Percentiles rank a stretch among this genome's conserved stretches.
Conservation (phyloP, 371 early-diverging fungal species). For the Spiromyces aspiralis region DNA sequence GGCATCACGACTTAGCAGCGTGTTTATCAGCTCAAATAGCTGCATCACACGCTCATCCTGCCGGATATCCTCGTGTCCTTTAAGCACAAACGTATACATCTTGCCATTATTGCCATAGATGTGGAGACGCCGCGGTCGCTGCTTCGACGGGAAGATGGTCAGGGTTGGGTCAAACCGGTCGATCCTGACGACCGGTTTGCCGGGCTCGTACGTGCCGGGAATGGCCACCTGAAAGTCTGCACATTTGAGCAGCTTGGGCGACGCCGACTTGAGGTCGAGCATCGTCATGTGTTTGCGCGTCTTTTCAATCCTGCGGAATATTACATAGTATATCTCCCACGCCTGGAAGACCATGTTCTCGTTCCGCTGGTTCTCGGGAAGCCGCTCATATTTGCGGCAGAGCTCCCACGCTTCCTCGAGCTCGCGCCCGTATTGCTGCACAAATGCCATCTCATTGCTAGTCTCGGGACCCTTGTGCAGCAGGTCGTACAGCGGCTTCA, state of each 20-base stretch:
- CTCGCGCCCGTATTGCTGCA: constrained; percentile 86
- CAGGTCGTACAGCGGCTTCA: constrained; percentile 83
- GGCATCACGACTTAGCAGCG: constrained; percentile 64
- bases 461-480: constrained; percentile 87
- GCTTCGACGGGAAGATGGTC: constrained; percentile 82
- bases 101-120: constrained; percentile 81
- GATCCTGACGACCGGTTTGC: constrained; percentile 76
- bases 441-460: constrained; percentile 82
- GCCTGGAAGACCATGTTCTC: constrained; percentile 56
- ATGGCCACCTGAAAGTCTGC: constrained; percentile 78
- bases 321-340: constrained; percentile 89
- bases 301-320: constrained; percentile 70
- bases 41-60: constrained; percentile 99
- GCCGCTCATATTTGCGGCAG: constrained; percentile 65
- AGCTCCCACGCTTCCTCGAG: constrained; percentile 84
- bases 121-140: constrained; percentile 74
- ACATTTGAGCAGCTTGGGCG: constrained; percentile 75
- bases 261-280: constrained; percentile 78
- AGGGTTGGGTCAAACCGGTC: constrained; percentile 65
- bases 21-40: constrained; percentile 93
- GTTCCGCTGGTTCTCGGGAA: constrained; percentile 31
- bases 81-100: constrained; percentile 82
- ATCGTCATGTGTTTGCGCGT: constrained; percentile 68
- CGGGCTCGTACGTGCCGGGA: constrained; percentile 87
- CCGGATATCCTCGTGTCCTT: constrained; percentile 96